A percentile compares a stretch with the other conserved stretches of the same genome.
Conservation (phyloP, 1,139 yeast species). For the Lodderomyces oxycetoniae region DNA sequence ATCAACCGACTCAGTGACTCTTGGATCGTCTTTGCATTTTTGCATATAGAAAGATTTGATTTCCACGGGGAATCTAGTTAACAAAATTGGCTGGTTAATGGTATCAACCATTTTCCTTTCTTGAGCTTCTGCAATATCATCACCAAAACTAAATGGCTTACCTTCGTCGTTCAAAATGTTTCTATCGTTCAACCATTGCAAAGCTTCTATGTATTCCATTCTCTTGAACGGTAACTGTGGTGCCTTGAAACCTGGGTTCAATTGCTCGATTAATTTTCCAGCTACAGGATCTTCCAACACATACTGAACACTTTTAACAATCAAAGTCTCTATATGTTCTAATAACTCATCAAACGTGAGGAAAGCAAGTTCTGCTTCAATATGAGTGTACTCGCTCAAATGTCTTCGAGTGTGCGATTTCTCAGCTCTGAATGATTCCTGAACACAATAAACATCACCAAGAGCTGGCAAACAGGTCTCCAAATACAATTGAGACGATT, state of each 20-base stretch:
- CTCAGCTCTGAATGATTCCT: conserved; percentile 99
- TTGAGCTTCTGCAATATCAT: conserved; percentile 98
- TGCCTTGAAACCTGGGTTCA: conserved; percentile 84
- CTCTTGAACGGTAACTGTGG: conserved; percentile 87
- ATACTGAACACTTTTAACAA: conserved; percentile 65
- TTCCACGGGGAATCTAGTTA: conserved; percentile 93
- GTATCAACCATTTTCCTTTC: conserved; percentile 98
- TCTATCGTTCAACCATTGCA: conserved; percentile 95
- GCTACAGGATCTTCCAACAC: conserved; percentile 87
- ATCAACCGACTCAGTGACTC: conserved; percentile 97
- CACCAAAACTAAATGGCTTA: conserved; percentile 89
- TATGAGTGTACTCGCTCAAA: conserved; percentile 92
- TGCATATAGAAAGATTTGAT: conserved; percentile 98
- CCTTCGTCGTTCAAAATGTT: conserved; percentile 93
- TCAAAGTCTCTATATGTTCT: conserved; percentile 74
- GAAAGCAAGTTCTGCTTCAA: conserved; percentile 91
- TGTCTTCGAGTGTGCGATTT: conserved; percentile 99
- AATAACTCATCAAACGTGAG: conserved; percentile 81
- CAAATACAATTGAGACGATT: conserved; percentile 92
- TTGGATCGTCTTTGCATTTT: conserved; percentile 81
- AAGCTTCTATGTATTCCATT: conserved; percentile 85
- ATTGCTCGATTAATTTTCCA: conserved; percentile 82
- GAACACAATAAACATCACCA: conserved; percentile 96
- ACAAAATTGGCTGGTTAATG: conserved; percentile 85
- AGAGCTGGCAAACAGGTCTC: conserved; percentile 95